Evolutionary conservation across 768 basidiomycete species (phyloP).

Genomic region (Agaricus blazei): DNA sequence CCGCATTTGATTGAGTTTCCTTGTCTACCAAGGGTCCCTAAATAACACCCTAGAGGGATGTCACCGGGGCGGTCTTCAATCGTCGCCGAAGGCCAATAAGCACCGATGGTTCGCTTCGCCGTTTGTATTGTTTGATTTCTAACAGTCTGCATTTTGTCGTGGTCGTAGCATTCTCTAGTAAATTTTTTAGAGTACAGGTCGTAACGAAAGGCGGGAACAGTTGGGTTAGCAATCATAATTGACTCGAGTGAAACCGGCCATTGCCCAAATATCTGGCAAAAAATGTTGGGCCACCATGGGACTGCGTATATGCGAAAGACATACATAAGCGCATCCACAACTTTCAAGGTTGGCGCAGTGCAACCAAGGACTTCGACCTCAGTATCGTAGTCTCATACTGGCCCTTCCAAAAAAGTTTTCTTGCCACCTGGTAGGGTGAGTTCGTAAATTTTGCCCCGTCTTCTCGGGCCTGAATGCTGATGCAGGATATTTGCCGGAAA

Average conservation of each 20-base stretch:
- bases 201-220: conserved; percentile 92
- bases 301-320: conserved; percentile 20
- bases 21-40: conserved; percentile 93
- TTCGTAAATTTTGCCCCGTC: conserved; percentile 9
- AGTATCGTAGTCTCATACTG: conserved; percentile 77
- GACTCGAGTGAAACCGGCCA: conserved; percentile 97
- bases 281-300: conserved; percentile 1
- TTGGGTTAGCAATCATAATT: conserved; percentile 99
- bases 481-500: conserved; percentile 37
- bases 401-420: conserved; percentile 43
- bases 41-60: conserved; percentile 78
- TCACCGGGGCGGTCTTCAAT: conserved; percentile 1
- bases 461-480: conserved; percentile 1
- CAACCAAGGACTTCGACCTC: conserved; percentile 91
- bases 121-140: conserved; percentile 70
- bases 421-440: conserved; percentile 2
- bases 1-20: conserved; percentile 88
- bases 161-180: conserved; percentile 88
- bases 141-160: conserved; percentile 76
- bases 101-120: conserved; percentile 62
- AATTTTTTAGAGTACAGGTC: conserved; percentile 98
- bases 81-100: conserved; percentile 17
- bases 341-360: conserved; percentile 77
- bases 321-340: conserved; percentile 89
- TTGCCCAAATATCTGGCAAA: conserved; percentile 85